These are phyloP conservation scores for Volvox reticuliferus DNA, from an alignment of 139 green algal genomes.

Conservation along the genomic window DNA sequence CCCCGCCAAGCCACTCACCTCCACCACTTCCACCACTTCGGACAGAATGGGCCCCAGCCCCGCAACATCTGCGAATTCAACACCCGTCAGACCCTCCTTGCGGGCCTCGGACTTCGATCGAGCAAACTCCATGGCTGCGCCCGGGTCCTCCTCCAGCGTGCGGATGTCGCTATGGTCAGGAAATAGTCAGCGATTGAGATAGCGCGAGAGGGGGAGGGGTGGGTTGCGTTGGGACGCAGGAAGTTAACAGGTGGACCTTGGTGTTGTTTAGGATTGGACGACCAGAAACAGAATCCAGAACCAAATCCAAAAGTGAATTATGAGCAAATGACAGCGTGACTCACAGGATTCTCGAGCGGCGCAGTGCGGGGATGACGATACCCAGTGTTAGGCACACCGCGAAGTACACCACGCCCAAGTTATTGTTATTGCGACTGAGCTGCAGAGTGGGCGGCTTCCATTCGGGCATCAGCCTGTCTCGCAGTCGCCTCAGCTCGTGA, in stretches of 20 bases:
- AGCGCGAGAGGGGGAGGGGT: no score
- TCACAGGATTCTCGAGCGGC: constrained; percentile 49
- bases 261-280: no score
- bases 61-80: constrained; percentile 95
- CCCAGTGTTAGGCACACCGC: constrained; percentile 68
- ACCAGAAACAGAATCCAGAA: no score
- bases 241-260: no score
- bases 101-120: constrained; percentile 88
- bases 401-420: constrained; percentile 67
- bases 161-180: constrained; percentile 57
- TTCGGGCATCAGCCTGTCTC: constrained; percentile 52
- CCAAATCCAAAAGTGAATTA: no score
- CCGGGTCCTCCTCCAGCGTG: constrained; percentile 84
- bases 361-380: constrained; percentile 64
- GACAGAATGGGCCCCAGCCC: constrained; percentile 87
- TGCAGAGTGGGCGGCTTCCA: not conserved
- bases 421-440: constrained; percentile 42
- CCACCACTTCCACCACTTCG: constrained; percentile 85
- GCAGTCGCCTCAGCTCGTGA: constrained; percentile 42
- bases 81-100: constrained; percentile 86
- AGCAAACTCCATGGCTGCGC: constrained; percentile 93
- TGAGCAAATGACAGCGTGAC: constrained; percentile 29
- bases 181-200: no score
- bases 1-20: constrained; percentile 15
- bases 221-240: no score